Conservation (phyloP, 768 basidiomycete genomes). For the Coprinopsis marcescibilis region DNA sequence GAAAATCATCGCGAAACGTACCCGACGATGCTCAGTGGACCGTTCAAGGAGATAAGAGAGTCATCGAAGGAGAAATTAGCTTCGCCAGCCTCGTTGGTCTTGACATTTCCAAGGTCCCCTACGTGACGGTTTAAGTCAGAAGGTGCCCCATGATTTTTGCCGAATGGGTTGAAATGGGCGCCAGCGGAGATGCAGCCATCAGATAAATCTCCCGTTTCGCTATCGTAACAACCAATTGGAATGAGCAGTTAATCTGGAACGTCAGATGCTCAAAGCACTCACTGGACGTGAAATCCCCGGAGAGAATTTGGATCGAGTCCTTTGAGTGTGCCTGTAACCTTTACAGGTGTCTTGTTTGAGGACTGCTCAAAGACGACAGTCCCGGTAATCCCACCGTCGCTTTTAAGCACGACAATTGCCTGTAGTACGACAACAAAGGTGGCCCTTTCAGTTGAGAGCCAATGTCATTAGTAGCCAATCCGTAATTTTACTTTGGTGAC, state of each 20-base stretch:
- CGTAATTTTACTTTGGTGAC: too few relatives aligned
- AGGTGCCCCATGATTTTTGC: conserved; percentile 60
- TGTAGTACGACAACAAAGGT: conserved; percentile 10
- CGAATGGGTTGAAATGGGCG: conserved; percentile 72
- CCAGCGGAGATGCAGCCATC: conserved; percentile 66
- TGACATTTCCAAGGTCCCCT: conserved; percentile 74
- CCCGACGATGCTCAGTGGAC: conserved; percentile 66
- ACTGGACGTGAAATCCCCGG: conserved; percentile 84
- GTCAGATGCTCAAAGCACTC: conserved; percentile 19
- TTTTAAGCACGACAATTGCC: conserved; percentile 51
- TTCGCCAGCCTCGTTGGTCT: conserved; percentile 50
- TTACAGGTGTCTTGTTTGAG: conserved; percentile 43
- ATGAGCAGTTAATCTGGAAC: not conserved
- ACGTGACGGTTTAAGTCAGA: conserved; percentile 53
- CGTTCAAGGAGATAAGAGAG: conserved; percentile 57
- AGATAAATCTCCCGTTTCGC: conserved; percentile 55
- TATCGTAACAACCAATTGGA: conserved; percentile 6
- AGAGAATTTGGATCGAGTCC: conserved; percentile 51
- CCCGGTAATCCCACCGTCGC: conserved; percentile 55
- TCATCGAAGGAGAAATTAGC: conserved; percentile 59
- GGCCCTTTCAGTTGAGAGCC: not conserved
- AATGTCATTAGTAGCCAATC: not conserved
- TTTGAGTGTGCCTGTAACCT: conserved; percentile 54
- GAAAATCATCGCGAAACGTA: conserved; percentile 17
- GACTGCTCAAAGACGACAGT: conserved; percentile 62